Evolutionary conservation across 129 eudicot species (phyloP), one percentile per base, ranked within the genome.

Genomic region (Tagetes erecta): DNA sequence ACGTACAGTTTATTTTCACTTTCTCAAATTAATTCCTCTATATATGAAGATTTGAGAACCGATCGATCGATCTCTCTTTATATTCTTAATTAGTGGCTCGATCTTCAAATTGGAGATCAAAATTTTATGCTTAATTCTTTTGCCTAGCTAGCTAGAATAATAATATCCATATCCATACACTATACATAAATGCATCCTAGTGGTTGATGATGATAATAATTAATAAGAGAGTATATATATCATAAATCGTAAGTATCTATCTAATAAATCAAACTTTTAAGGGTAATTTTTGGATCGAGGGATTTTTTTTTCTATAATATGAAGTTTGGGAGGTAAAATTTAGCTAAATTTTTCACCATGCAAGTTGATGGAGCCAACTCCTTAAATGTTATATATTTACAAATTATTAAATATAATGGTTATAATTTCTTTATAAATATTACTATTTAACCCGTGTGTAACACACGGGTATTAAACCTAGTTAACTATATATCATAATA

Each of bases 71-170:
- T 20, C 27, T 49, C 10, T 34, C 9, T 66, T 66, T 66, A 12
- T 66, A 75, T 75, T 64, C 72, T 9, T 66, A 20, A 20, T 20
- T 20, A 65, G 80, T 75, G 64, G 42, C 79, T 20, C 55, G 27
- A 20, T 20, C 27, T 20, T 20, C 27, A 20, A 20, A 20, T 41
- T 55, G 67, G 72, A 27, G 45, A 67, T 52, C 55, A 10, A 42
- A 5, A 7, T 51, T 64, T 39, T 52, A 65, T 74, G 79, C 65
- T 42, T 20, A 20, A 20, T 20, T 27, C 31, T 75, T 46, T 51
- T 39, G 5, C 70, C 41, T 20, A 20, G 27, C 27, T 20, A 20
- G 27, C 27, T 20, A 51, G 68, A 51, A 37, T 75, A 50, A 35
- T 75, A 65, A 27, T 39, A 75, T 75, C 51, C 72, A 51, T 47